These are phyloP conservation scores for Ceratobasidium theobromae DNA, from an alignment of 1,284 basidiomycete genomes.

Conservation along the genomic window DNA sequence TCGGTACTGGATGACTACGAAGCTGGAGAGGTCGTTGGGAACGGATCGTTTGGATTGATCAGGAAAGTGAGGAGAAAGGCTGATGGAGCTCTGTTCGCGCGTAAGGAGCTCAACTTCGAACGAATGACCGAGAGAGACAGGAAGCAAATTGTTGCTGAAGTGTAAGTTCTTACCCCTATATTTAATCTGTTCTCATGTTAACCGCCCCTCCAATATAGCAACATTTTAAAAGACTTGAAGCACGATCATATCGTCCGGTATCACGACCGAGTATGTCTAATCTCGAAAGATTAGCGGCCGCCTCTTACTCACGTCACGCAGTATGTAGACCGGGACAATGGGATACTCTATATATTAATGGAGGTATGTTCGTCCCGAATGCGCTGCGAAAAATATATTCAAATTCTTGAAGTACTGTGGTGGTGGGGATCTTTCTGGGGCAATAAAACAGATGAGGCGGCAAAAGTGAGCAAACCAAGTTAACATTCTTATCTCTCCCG, in stretches of 20 bases:
- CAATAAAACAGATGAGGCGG: slow-evolving; percentile 76
- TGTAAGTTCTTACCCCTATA: slow-evolving; percentile 57
- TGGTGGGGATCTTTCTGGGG: slow-evolving; percentile 84
- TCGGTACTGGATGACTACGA: slow-evolving; percentile 73
- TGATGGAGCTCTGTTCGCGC: slow-evolving; percentile 87
- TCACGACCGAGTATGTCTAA: slow-evolving; percentile 63
- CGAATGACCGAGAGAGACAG: slow-evolving; percentile 90
- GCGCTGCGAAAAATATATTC: slow-evolving; percentile 34
- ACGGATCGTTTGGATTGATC: slow-evolving; percentile 97
- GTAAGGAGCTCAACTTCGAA: slow-evolving; percentile 95
- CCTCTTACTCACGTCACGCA: slow-evolving; percentile 41
- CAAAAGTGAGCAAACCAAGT: slow-evolving; percentile 44
- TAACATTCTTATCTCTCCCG: neutral
- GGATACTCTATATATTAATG: slow-evolving; percentile 94
- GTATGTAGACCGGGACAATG: slow-evolving; percentile 86
- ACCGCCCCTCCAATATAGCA: slow-evolving; percentile 52
- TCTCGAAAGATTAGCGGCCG: neutral
- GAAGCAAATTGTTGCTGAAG: slow-evolving; percentile 96
- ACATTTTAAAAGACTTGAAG: slow-evolving; percentile 91
- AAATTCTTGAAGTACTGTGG: slow-evolving; percentile 68
- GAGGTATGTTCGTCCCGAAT: slow-evolving; percentile 51
- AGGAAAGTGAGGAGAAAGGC: slow-evolving; percentile 84
- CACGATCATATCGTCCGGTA: slow-evolving; percentile 96
- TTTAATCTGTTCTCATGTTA: neutral
- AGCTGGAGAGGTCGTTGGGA: slow-evolving; percentile 87